Evolutionary conservation across 2,329 filamentous ascomycete genomes (phyloP).

Genomic region (Penicillium sumatraense): DNA sequence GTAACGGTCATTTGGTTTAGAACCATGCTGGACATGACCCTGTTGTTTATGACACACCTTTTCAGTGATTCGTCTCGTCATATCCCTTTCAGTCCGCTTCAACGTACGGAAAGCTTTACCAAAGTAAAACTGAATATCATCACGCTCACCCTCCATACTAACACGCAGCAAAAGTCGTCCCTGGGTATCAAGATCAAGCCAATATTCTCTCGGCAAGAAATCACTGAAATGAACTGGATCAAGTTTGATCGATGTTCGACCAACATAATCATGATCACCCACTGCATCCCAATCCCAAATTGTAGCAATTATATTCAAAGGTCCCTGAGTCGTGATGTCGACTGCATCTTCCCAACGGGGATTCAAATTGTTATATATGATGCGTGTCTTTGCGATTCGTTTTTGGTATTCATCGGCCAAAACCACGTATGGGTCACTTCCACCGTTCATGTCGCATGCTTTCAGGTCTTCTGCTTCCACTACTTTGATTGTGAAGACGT

Average conservation of each 20-base stretch:
- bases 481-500: conserved; percentile 98
- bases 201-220: conserved; percentile 93
- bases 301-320: conserved; percentile 93
- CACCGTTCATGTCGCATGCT: conserved; percentile 93
- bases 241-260: conserved; percentile 95
- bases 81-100: conserved; percentile 94
- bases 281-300: conserved; percentile 99
- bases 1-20: conserved; percentile 13
- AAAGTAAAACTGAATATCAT: conserved; percentile 98
- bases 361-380: conserved; percentile 87
- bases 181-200: conserved; percentile 96
- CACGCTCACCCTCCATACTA: conserved; percentile 97
- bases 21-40: no score
- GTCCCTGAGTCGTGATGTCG: conserved; percentile 89
- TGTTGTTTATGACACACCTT: conserved; percentile 66
- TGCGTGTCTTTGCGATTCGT: conserved; percentile 89
- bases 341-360: conserved; percentile 97
- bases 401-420: conserved; percentile 98
- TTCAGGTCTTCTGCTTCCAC: conserved; percentile 97
- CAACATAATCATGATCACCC: conserved; percentile 96
- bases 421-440: conserved; percentile 96
- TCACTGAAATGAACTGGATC: conserved; percentile 97
- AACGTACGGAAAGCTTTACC: conserved; percentile 94
- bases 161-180: conserved; percentile 86
- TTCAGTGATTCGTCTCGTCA: conserved; percentile 97